Percentiles rank a stretch among this genome's conserved stretches.
phyloP scores from a whole-genome alignment of 495 filamentous ascomycete species.

The Antarctomyces pellizariae region DNA sequence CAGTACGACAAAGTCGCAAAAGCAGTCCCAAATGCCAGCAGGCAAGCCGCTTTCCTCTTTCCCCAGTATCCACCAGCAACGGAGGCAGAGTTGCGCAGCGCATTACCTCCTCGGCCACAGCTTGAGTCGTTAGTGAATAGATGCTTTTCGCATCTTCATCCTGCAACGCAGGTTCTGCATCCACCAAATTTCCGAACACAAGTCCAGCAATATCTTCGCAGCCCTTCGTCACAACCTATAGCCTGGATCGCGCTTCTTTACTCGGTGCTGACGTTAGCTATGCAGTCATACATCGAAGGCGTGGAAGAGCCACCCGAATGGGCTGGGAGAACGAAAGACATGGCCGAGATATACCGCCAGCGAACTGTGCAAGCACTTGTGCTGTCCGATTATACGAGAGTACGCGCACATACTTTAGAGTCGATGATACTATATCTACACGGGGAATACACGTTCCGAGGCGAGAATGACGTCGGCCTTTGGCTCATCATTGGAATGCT shows the following conservation, averaged over 20 bases:
- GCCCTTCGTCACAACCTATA: conserved; percentile 52
- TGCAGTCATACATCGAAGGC: conserved; percentile 75
- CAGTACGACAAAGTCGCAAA: conserved; percentile 40
- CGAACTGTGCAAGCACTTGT: conserved; percentile 74
- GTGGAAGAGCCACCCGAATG: conserved; percentile 83
- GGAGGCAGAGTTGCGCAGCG: conserved; percentile 50
- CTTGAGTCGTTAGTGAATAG: conserved; percentile 60
- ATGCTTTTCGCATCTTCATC: conserved; percentile 37
- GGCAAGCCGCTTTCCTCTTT: conserved; percentile 52
- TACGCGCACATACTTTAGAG: conserved; percentile 69
- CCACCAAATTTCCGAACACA: conserved; percentile 67
- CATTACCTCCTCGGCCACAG: conserved; percentile 56
- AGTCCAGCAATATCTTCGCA: conserved; percentile 73
- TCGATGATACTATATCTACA: conserved; percentile 67
- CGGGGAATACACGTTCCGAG: conserved; percentile 53
- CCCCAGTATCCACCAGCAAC: conserved; percentile 39
- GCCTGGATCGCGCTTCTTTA: conserved; percentile 84
- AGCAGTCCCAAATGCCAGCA: conserved; percentile 31
- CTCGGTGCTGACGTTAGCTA: conserved; percentile 67
- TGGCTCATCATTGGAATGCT: conserved; percentile 68
- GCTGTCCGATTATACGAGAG: conserved; percentile 74
- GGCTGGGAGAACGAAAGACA: conserved; percentile 40
- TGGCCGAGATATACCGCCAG: conserved; percentile 56
- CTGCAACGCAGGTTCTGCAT: conserved; percentile 49
- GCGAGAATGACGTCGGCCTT: conserved; percentile 58